These are phyloP conservation scores for Clonostachys solani DNA, from an alignment of 2,329 filamentous ascomycete species.

Conservation along the genomic window DNA sequence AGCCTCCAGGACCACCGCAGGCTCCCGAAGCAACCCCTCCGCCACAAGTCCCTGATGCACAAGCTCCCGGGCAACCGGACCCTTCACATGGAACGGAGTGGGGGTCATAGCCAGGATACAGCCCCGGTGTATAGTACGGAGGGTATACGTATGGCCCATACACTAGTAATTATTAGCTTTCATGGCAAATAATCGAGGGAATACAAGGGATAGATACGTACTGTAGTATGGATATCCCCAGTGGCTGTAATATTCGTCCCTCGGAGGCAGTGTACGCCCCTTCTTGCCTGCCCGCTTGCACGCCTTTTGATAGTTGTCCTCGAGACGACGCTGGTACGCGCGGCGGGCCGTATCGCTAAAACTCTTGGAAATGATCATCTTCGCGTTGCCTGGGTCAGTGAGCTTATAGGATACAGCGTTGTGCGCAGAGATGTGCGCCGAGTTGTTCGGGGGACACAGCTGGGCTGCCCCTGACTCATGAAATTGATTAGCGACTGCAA, in stretches of 20 bases:
- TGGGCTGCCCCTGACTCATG: neutral
- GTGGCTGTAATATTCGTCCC: constrained; percentile 45
- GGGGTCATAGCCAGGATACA: too few relatives aligned
- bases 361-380: neutral
- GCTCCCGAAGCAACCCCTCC: too few relatives aligned
- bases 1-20: too few relatives aligned
- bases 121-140: too few relatives aligned
- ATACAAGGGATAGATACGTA: too few relatives aligned
- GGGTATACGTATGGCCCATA: too few relatives aligned
- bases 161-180: too few relatives aligned
- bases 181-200: too few relatives aligned
- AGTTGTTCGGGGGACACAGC: neutral
- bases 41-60: too few relatives aligned
- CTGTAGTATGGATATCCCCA: constrained; percentile 45
- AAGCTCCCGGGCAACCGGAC: too few relatives aligned
- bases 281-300: constrained; percentile 42
- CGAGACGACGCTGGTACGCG: constrained; percentile 25
- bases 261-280: constrained; percentile 39
- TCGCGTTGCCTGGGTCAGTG: neutral
- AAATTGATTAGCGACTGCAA: neutral
- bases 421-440: neutral
- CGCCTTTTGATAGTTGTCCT: constrained; percentile 54
- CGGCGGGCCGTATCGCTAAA: neutral
- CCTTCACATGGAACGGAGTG: too few relatives aligned
- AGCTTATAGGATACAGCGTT: neutral